Percentiles rank a stretch among this genome's conserved stretches.
phyloP scores from a whole-genome alignment of 768 basidiomycete species.

The Lyophyllum atratum region DNA sequence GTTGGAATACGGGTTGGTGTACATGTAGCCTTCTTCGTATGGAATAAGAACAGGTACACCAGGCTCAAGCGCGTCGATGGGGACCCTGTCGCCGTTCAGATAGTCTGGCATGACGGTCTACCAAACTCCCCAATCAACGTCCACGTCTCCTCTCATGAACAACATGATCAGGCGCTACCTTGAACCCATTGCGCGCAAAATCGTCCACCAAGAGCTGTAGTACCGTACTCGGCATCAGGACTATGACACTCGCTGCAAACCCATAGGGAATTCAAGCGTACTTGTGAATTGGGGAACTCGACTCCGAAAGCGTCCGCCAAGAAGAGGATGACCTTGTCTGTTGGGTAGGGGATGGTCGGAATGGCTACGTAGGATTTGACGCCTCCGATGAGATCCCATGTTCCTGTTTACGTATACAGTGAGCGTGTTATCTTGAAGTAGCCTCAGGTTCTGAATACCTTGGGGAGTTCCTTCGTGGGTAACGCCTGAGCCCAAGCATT shows the following conservation, averaged over 20 bases:
- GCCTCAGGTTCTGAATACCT: conserved; percentile 29
- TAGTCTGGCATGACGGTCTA: conserved; percentile 44
- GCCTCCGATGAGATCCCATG: conserved; percentile 46
- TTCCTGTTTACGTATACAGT: conserved; percentile 35
- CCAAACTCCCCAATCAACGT: background rate
- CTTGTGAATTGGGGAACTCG: conserved; percentile 46
- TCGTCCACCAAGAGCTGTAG: conserved; percentile 41
- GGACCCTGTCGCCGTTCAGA: conserved; percentile 41
- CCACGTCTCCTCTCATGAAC: no score
- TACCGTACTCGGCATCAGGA: background rate
- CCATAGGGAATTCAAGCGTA: conserved; percentile 22
- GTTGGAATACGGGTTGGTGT: no score
- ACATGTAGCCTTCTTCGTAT: no score
- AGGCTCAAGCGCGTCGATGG: conserved; percentile 34
- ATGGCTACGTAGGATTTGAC: conserved; percentile 55
- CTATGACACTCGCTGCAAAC: background rate
- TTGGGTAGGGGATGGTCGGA: conserved; percentile 49
- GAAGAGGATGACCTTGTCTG: conserved; percentile 58
- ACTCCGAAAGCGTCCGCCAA: conserved; percentile 56
- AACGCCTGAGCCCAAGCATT: conserved; percentile 48
- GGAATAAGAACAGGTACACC: conserved; percentile 21
- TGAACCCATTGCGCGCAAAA: conserved; percentile 49
- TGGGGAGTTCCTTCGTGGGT: conserved; percentile 49
- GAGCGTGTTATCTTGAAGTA: conserved; percentile 1
- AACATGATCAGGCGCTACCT: conserved; percentile 23